A percentile compares a stretch with the other conserved stretches of the same genome.
These are phyloP conservation scores for Phytophthora ohioensis DNA, from an alignment of 352 stramenopile genomes.

Conservation along the genomic window DNA sequence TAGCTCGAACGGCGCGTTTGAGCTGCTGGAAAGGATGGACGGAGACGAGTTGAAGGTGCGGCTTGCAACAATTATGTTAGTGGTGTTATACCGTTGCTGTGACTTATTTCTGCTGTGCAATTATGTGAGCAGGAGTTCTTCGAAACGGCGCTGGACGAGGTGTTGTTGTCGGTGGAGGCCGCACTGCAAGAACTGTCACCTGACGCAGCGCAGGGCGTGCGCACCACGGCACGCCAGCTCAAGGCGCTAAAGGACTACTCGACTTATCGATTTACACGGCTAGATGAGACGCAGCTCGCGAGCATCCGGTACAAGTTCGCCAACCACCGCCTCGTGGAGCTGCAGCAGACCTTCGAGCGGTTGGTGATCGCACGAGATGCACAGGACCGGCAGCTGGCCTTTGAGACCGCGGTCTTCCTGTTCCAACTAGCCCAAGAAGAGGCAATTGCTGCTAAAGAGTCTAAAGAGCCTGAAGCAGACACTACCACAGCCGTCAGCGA, in stretches of 20 bases:
- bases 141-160: constrained; percentile 68
- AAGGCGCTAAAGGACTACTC: constrained; percentile 61
- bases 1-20: constrained; percentile 64
- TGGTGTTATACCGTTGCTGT: background rate
- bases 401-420: constrained; percentile 65
- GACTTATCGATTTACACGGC: constrained; percentile 54
- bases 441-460: constrained; percentile 18
- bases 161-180: constrained; percentile 57
- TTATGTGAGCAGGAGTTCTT: constrained; percentile 65
- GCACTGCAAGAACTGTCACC: constrained; percentile 70
- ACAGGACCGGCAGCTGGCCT: constrained; percentile 59
- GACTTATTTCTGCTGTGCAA: constrained; percentile 1
- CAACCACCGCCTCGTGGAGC: constrained; percentile 67
- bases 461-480: constrained; percentile 23
- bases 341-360: constrained; percentile 75
- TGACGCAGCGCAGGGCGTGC: constrained; percentile 57
- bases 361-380: constrained; percentile 63
- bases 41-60: constrained; percentile 74
- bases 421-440: constrained; percentile 76
- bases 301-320: constrained; percentile 61
- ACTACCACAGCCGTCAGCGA: constrained; percentile 22
- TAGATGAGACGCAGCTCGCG: constrained; percentile 52
- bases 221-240: constrained; percentile 52
- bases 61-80: background rate
- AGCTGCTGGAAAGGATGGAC: constrained; percentile 74